Percentiles rank a stretch among this genome's conserved stretches.
Evolutionary conservation across 805 yeast genomes (phyloP).

Genomic region (Naumovozyma castellii): DNA sequence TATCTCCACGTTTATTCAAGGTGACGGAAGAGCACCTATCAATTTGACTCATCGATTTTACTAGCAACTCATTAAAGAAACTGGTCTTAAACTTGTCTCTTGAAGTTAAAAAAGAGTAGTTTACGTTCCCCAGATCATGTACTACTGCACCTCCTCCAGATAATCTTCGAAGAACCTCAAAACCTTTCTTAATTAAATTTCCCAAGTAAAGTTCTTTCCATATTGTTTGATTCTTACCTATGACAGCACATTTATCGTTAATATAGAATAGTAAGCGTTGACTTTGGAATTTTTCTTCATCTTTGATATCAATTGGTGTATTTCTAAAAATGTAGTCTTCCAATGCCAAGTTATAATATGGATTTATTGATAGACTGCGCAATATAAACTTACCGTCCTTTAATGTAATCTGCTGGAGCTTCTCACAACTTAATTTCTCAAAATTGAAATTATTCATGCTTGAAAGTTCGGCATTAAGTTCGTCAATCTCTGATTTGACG

Average conservation of each 20-base stretch:
- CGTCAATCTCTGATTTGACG: conserved; percentile 24
- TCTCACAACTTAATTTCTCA: conserved; percentile 7
- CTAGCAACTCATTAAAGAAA: conserved; percentile 41
- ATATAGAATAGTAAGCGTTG: conserved; percentile 62
- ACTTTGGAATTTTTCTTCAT: conserved; percentile 18
- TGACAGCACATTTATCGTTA: conserved; percentile 78
- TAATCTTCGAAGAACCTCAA: conserved; percentile 66
- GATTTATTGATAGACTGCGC: conserved; percentile 41
- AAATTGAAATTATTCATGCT: conserved; percentile 21
- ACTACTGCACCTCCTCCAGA: conserved; percentile 98
- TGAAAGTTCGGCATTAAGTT: conserved; percentile 28
- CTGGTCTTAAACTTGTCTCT: conserved; percentile 55
- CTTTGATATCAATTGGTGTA: conserved; percentile 37
- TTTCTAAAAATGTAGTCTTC: conserved; percentile 68
- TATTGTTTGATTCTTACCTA: conserved; percentile 94
- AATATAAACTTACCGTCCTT: conserved; percentile 53
- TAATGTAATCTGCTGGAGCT: conserved; percentile 19
- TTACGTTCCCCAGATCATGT: conserved; percentile 83
- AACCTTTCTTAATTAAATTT: conserved; percentile 36
- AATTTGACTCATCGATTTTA: conserved; percentile 9
- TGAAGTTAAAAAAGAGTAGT: conserved; percentile 71
- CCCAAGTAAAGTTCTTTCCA: conserved; percentile 75
- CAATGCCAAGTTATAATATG: conserved; percentile 67
- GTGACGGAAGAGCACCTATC: conserved; percentile 21
- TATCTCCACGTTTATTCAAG: conserved; percentile 75